phyloP scores from a whole-genome alignment of 768 basidiomycete species.

The Roridomyces roridus region DNA sequence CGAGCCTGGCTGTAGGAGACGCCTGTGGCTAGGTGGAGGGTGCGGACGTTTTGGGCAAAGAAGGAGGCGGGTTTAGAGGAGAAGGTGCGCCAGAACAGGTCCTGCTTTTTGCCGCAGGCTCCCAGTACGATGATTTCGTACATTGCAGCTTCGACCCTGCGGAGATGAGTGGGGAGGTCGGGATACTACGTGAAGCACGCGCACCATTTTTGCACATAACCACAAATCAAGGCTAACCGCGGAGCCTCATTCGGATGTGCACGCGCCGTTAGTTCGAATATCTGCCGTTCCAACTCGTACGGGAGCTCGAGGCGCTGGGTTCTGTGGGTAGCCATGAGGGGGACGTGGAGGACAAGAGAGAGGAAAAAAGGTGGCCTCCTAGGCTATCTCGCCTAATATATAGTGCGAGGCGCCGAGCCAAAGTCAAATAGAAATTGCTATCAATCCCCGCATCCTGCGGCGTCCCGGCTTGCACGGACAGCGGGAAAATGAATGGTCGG shows the following conservation, averaged over 20 bases:
- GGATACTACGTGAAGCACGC: not conserved
- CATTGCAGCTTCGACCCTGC: conserved; percentile 39
- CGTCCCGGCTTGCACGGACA: no score
- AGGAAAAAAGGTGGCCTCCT: no score
- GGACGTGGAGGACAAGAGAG: not conserved
- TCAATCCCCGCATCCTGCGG: no score
- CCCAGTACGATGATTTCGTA: conserved; percentile 39
- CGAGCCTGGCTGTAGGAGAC: conserved; percentile 27
- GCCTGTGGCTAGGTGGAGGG: conserved; percentile 32
- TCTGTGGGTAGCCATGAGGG: not conserved
- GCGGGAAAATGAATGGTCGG: no score
- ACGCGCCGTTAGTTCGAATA: conserved; percentile 38
- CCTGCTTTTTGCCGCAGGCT: conserved; percentile 18
- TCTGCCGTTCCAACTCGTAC: conserved; percentile 39
- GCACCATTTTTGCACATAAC: conserved; percentile 27
- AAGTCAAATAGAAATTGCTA: no score
- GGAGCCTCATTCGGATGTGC: conserved; percentile 31
- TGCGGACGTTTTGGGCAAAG: conserved; percentile 35
- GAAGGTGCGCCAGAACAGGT: conserved; percentile 37
- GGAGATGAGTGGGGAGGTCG: not conserved
- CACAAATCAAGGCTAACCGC: conserved; percentile 33
- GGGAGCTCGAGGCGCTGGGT: conserved; percentile 29
- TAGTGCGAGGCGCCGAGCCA: no score
- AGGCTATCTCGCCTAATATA: no score
- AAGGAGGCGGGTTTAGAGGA: conserved; percentile 32